Conservation (phyloP, 305 asterid genomes). For the Lippia alba region DNA sequence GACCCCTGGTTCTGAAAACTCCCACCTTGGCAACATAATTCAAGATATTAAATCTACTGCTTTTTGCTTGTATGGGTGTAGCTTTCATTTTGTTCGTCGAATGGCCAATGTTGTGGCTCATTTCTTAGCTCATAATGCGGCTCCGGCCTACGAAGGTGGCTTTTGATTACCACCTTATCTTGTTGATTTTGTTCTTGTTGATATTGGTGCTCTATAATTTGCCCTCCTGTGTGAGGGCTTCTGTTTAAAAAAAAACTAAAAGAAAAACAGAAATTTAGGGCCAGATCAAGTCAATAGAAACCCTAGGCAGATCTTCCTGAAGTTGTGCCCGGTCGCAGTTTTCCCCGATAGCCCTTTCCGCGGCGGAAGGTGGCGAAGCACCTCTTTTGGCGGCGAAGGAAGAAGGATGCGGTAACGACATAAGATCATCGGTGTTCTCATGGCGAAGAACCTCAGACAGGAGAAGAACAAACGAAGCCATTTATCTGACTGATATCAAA, state of each 20-base stretch:
- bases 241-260: not conserved
- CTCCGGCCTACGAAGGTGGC: too few relatives aligned
- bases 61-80: too few relatives aligned
- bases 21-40: too few relatives aligned
- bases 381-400: slow-evolving; percentile 18
- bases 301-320: slow-evolving; percentile 49
- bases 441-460: slow-evolving; percentile 54
- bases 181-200: too few relatives aligned
- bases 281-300: slow-evolving; percentile 56
- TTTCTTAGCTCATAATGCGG: too few relatives aligned
- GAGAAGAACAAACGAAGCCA: slow-evolving; percentile 70
- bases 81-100: too few relatives aligned
- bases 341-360: slow-evolving; percentile 8
- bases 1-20: too few relatives aligned
- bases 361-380: slow-evolving; percentile 28
- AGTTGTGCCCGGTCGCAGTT: slow-evolving; percentile 24
- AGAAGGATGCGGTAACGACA: slow-evolving; percentile 31
- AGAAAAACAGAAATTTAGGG: slow-evolving; percentile 29
- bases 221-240: too few relatives aligned
- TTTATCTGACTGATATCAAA: not conserved
- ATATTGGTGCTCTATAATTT: too few relatives aligned
- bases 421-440: slow-evolving; percentile 43
- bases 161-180: too few relatives aligned
- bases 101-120: too few relatives aligned
- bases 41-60: too few relatives aligned